phyloP scores from a whole-genome alignment of 441 rosid species.

The Aquilaria agallochum region DNA sequence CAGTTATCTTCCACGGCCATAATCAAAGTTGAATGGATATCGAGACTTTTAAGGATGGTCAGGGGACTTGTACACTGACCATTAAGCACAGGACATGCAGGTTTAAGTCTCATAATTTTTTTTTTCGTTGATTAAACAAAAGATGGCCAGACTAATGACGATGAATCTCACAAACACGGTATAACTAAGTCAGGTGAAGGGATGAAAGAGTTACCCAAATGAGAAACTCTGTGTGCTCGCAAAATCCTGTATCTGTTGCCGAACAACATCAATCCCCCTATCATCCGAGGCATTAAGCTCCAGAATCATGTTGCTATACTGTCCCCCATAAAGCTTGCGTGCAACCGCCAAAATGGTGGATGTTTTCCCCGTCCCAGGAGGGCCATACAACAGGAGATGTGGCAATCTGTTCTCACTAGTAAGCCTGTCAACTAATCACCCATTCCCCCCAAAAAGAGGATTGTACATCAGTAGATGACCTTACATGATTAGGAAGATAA shows the following conservation, averaged over 20 bases:
- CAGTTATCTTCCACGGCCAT: no score
- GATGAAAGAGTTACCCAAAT: slow-evolving; percentile 39
- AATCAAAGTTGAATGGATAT: no score
- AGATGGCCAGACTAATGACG: no score
- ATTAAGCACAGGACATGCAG: no score
- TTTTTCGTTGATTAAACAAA: no score
- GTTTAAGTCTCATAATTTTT: no score
- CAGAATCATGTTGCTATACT: slow-evolving; percentile 85
- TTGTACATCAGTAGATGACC: background rate
- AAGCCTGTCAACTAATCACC: slow-evolving; percentile 74
- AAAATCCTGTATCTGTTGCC: slow-evolving; percentile 91
- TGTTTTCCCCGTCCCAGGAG: slow-evolving; percentile 97
- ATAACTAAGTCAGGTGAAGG: no score
- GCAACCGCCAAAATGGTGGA: slow-evolving; percentile 96
- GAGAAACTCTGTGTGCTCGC: slow-evolving; percentile 98
- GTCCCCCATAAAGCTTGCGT: slow-evolving; percentile 83
- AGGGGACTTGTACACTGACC: no score
- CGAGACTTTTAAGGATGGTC: no score
- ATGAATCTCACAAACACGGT: no score
- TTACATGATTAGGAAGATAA: background rate
- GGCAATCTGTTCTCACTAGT: slow-evolving; percentile 94
- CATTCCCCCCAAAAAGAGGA: slow-evolving; percentile 3
- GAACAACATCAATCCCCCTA: slow-evolving; percentile 91
- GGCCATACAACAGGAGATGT: slow-evolving; percentile 88
- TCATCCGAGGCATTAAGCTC: slow-evolving; percentile 97